Base-by-base conservation (phyloP, 2,329 filamentous ascomycete genomes). In the Fusarium miscanthi region DNA sequence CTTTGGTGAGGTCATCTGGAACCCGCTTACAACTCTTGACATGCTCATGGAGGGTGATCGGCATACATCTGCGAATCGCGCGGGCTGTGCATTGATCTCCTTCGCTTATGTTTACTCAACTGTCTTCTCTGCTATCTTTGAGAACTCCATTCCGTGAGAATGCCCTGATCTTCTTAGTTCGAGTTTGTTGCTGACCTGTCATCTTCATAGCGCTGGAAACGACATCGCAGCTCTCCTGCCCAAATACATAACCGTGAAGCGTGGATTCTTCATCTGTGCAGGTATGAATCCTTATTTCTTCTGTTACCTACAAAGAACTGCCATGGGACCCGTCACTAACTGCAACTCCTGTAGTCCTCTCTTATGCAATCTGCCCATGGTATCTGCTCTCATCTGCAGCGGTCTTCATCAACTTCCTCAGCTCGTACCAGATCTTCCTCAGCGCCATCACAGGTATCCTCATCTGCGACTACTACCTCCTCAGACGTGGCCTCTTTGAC, bases 361-460 rank as follows among this genome's bases (percentile, higher is more conserved):
- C 63, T 0, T 65, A 65, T 1, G 63, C 63, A 9, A 65, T 65
- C 3, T 65, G 63, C 25, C 63, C 63, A 0, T 65, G 63, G 63
- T 65, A 65, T 9, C 6, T 65, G 4, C 48, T 65, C 0, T 65
- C 63, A 14, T 65, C 63, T 8, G 63, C 63, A 2, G 37, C 59
- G 0, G 63, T 65, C 14, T 65, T 65, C 13, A 65, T 65, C 59
- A 65, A 65, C 48, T 65, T 65, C 48, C 37, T 65, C 17, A 58
- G 59, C 60, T 65, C 63, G 4, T 65, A 65, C 6, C 63, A 65
- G 35, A 65, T 65, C 4, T 65, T 65, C 59, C 59, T 65, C 3
- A 65, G 63, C 21, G 59, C 63, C 5, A 65, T 65, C 8, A 42
- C 63, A 1, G 63, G 63, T 23, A 65, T 65, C 1, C 41, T 65